Evolutionary conservation across 2,329 filamentous ascomycete species (phyloP).

Genomic region (Cladosporium sp.): DNA sequence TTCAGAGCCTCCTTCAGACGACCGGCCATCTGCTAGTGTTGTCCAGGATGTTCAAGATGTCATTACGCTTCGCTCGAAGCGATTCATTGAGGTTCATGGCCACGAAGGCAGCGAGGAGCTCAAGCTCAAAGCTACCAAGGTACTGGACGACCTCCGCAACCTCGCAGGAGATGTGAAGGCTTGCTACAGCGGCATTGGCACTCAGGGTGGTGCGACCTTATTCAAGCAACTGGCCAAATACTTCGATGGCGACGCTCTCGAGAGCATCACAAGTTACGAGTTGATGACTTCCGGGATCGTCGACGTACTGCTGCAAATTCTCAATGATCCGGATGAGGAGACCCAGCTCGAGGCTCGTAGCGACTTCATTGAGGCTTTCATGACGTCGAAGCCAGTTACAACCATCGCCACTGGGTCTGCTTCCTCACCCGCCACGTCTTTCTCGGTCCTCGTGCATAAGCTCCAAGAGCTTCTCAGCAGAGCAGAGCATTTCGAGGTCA

Average conservation of each 20-base stretch:
- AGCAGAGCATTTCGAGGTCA: constrained; percentile 95
- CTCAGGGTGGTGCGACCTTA: constrained; percentile 57
- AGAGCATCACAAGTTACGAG: constrained; percentile 95
- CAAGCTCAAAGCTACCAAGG: constrained; percentile 75
- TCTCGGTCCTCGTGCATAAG: constrained; percentile 89
- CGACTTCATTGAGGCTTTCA: constrained; percentile 88
- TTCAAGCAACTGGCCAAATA: constrained; percentile 77
- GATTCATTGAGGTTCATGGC: constrained; percentile 82
- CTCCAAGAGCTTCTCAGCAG: constrained; percentile 93
- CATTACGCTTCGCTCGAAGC: constrained; percentile 75
- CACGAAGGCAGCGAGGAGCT: constrained; percentile 71
- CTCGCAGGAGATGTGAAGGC: constrained; percentile 71
- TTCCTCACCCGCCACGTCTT: constrained; percentile 75
- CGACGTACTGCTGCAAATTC: constrained; percentile 75
- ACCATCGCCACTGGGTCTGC: constrained; percentile 65
- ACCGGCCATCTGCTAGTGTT: constrained; percentile 34
- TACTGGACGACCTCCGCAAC: constrained; percentile 69
- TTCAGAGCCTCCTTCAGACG: constrained; percentile 45
- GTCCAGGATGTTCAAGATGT: constrained; percentile 63
- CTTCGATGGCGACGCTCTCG: constrained; percentile 84
- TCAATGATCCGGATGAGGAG: constrained; percentile 67
- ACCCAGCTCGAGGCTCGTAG: constrained; percentile 65
- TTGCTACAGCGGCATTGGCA: constrained; percentile 59
- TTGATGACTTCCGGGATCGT: constrained; percentile 89
- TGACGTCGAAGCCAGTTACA: constrained; percentile 66